Percentiles rank a stretch among this genome's conserved stretches.
phyloP scores from a whole-genome alignment of 2,329 filamentous ascomycete species.

The Alternaria dauci region DNA sequence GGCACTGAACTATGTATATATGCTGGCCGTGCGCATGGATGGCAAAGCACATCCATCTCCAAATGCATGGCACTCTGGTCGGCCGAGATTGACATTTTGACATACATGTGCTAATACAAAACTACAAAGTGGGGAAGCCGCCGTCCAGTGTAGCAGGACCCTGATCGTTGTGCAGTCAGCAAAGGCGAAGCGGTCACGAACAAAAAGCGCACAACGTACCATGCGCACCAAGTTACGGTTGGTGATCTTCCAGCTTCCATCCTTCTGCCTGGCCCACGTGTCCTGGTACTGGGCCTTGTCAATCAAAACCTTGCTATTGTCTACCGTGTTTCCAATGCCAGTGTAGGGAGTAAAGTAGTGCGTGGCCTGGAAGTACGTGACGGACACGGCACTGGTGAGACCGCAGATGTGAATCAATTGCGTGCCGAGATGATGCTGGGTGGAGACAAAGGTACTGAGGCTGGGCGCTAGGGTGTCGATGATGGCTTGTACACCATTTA shows the following conservation, averaged over 20 bases:
- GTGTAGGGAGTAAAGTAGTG: not conserved
- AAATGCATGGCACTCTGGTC: not conserved
- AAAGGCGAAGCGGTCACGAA: not conserved
- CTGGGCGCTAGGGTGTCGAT: not conserved
- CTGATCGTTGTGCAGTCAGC: not conserved
- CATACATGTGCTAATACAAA: not conserved
- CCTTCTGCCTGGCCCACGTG: not conserved
- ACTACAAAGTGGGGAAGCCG: not conserved
- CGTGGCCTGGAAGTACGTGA: not conserved
- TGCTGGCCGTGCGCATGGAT: not conserved
- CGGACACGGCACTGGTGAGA: not conserved
- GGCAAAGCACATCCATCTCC: not conserved
- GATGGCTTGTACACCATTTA: not conserved
- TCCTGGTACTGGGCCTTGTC: conserved; percentile 1
- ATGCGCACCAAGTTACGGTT: conserved; percentile 1
- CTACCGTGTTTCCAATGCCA: not conserved
- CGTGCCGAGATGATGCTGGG: not conserved
- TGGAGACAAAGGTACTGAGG: not conserved
- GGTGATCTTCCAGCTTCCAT: not conserved
- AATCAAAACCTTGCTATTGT: not conserved
- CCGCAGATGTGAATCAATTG: not conserved
- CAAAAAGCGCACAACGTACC: not conserved
- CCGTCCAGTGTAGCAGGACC: conserved; percentile 1
- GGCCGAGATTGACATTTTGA: not conserved
- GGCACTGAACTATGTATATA: no score